These are phyloP conservation scores for Puccinia polysora DNA, from an alignment of 1,284 basidiomycete genomes.

Conservation along the genomic window DNA sequence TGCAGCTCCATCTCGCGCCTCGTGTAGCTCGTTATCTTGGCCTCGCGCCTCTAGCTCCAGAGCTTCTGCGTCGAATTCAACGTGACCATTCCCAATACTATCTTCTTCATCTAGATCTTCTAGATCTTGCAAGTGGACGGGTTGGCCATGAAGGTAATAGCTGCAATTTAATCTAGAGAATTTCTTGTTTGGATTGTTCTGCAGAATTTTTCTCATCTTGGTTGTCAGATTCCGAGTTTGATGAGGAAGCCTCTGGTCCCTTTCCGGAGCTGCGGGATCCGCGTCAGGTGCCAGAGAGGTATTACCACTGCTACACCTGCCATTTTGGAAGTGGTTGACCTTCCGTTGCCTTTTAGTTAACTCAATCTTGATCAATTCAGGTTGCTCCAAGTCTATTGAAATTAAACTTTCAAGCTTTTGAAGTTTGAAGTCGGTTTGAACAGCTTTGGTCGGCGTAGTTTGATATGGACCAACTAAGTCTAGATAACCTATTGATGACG, in stretches of 20 bases:
- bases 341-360: slow-evolving; percentile 5
- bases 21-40: background rate
- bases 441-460: slow-evolving; percentile 38
- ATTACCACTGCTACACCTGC: background rate
- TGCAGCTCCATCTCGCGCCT: background rate
- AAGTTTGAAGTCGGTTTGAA: slow-evolving; percentile 22
- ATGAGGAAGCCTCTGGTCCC: background rate
- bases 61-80: background rate
- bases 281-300: slow-evolving; percentile 4
- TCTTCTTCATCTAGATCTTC: too few species aligned
- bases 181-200: background rate
- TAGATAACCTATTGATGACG: background rate
- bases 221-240: background rate
- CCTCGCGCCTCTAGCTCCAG: background rate
- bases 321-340: background rate
- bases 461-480: slow-evolving; percentile 23
- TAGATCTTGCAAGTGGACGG: background rate
- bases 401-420: background rate
- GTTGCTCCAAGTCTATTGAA: slow-evolving; percentile 21
- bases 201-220: background rate
- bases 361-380: slow-evolving; percentile 12
- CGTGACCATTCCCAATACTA: background rate
- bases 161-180: slow-evolving; percentile 1
- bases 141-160: slow-evolving; percentile 20
- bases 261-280: background rate